Evolutionary conservation across 257 asterid species (phyloP), one percentile per base, ranked within the genome.

Genomic region (Capsicum pubescens): DNA sequence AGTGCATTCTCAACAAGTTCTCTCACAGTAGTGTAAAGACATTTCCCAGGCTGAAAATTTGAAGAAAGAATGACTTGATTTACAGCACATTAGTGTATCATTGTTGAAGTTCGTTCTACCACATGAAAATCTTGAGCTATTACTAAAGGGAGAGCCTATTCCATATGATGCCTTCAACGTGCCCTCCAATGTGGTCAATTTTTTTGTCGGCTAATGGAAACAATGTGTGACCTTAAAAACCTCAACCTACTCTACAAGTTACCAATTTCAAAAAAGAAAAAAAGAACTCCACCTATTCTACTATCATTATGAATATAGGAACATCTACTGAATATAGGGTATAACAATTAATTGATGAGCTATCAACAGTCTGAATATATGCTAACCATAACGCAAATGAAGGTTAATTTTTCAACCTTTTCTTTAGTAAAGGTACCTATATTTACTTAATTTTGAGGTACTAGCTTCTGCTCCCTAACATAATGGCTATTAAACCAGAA

Each of bases 1-100:
- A 95, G 98, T 10, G 98, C 94, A 93, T 95, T 95, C 86, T 95
- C 98, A 84, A 95, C 98, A 83, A 95, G 98, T 90, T 95, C 98
- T 84, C 98, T 87, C 71, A 95, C 98, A 67, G 98, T 95, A 83
- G 98, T 95, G 87, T 95, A 95, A 83, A 95, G 87, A 83, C 91
- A 87, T 87, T 95, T 95, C 83, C 98, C 98, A 32, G 98, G 98
- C 98, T 93, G 92, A 68, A 72, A 84, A 58, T 39, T n/a, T 35
- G 79, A 86, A 52, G 26, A 83, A 82, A 84, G 54, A 9, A 79
- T 1, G 69, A 48, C 74, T 79, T 8, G 78, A 52, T 44, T 50
- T 13, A 69, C 14, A 5, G 32, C 17, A 19, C 19, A 79, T 6
- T 55, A 15, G 35, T 72, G n/a, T 19, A 48, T 72, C 42, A 6